A percentile compares a stretch with the other conserved stretches of the same genome.
Conservation (phyloP, 2,329 filamentous ascomycete genomes). For the Xylaria sp. region DNA sequence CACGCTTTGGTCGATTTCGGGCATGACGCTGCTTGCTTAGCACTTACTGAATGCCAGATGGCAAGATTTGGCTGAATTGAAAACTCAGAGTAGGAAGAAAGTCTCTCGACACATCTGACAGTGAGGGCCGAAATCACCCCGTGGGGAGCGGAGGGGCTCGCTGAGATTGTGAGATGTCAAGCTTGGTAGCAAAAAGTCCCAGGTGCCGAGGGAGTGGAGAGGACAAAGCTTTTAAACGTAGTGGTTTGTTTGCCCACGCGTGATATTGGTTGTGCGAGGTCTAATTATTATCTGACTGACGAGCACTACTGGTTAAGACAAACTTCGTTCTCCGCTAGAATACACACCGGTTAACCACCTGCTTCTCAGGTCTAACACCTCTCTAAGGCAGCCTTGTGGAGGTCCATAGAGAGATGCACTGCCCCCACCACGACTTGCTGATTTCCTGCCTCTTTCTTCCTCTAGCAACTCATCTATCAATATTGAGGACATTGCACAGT, state of each 20-base stretch:
- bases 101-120: not conserved
- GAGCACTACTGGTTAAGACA: not conserved
- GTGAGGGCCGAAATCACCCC: not conserved
- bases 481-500: not conserved
- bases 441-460: not conserved
- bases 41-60: not conserved
- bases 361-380: too few species aligned
- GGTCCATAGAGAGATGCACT: not conserved
- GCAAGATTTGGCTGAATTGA: not conserved
- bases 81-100: not conserved
- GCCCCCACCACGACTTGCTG: not conserved
- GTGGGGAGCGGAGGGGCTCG: not conserved
- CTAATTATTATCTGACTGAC: not conserved
- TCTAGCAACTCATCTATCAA: not conserved
- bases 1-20: constrained; percentile 24
- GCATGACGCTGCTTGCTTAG: constrained; percentile 26
- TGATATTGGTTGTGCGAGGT: constrained; percentile 8
- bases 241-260: constrained; percentile 22
- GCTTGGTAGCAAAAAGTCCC: not conserved
- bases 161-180: not conserved
- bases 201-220: not conserved
- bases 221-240: constrained; percentile 16
- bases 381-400: not conserved
- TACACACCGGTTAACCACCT: not conserved
- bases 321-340: not conserved